phyloP scores from a whole-genome alignment of 2,329 filamentous ascomycete genomes.

The Colletotrichum phormii region DNA sequence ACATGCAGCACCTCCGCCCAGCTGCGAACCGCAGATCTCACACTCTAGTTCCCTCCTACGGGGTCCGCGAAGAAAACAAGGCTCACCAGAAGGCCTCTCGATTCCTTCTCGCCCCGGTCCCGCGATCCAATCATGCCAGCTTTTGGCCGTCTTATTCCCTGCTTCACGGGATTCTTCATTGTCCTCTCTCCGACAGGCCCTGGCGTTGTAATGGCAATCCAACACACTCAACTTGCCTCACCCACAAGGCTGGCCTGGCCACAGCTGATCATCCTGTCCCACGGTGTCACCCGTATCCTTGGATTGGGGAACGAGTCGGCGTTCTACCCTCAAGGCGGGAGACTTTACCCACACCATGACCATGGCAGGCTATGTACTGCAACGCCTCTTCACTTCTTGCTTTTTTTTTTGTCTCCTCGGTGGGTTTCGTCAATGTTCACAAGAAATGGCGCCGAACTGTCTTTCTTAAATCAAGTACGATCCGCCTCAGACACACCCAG shows the following conservation, averaged over 20 bases:
- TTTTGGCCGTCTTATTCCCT: slow-evolving; percentile 6
- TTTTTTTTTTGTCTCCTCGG: slow-evolving; percentile 8
- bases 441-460: neutral
- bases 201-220: neutral
- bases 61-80: slow-evolving; percentile 14
- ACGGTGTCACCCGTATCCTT: slow-evolving; percentile 14
- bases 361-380: neutral
- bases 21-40: slow-evolving; percentile 19
- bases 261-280: slow-evolving; percentile 2
- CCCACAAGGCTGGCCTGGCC: neutral
- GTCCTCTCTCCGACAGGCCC: slow-evolving; percentile 6
- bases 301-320: neutral
- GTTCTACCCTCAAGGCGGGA: neutral
- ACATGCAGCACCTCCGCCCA: neutral
- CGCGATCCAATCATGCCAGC: neutral
- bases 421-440: slow-evolving; percentile 1
- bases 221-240: neutral
- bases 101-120: neutral
- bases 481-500: slow-evolving; percentile 1
- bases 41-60: neutral
- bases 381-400: neutral
- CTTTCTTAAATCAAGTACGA: slow-evolving; percentile 2
- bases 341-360: neutral
- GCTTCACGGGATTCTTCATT: neutral
- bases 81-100: neutral